Evolutionary conservation across 2,329 filamentous ascomycete species (phyloP), one percentile per base, ranked within the genome.

Genomic region (Pezicula radicicola): DNA sequence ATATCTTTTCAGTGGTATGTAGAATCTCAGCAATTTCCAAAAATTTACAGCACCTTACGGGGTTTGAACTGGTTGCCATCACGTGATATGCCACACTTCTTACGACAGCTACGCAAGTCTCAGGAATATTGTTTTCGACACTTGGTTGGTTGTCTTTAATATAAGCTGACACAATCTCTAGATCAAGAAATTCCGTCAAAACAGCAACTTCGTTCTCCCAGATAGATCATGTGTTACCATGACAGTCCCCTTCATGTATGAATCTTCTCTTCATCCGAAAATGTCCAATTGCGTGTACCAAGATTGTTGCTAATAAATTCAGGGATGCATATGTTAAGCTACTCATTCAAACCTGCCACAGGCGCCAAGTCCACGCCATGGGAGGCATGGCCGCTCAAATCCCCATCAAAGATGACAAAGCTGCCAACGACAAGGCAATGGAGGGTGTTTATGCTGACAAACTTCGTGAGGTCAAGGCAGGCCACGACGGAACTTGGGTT

Each of bases 301-400:
- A 33, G 30, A 33, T 10, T 7, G 30, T 33, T 13, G 10, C 30
- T 33, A 33, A 33, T 13, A 33, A 33, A 13, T 33, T 5, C 30
- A 33, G 30, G 30, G 30, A 97, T 63, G 84, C 94, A 46, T 99
- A 99, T 67, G 90, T 97, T 66, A 95, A 94, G 74, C 85, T 97
- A 39, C 83, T 99, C 60, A 97, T 99, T 75, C 93, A 97, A 81
- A 97, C 94, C 52, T 99, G 94, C 79, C 94, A 99, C 74, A 88
- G 86, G 70, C 87, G 94, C 63, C 91, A 92, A 50, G 94, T 97
- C n/a, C 94, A 97, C 73, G 94, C 94, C 59, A 97, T 97, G 94
- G 86, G 94, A 62, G 94, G 94, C 60, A 97, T 99, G 94, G 93
- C 93, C 3, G 94, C 94, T 37, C 94, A 97, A 74, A 99, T 99